Base-by-base conservation (phyloP, 495 filamentous ascomycete species). In the Aspergillus indologenus region DNA sequence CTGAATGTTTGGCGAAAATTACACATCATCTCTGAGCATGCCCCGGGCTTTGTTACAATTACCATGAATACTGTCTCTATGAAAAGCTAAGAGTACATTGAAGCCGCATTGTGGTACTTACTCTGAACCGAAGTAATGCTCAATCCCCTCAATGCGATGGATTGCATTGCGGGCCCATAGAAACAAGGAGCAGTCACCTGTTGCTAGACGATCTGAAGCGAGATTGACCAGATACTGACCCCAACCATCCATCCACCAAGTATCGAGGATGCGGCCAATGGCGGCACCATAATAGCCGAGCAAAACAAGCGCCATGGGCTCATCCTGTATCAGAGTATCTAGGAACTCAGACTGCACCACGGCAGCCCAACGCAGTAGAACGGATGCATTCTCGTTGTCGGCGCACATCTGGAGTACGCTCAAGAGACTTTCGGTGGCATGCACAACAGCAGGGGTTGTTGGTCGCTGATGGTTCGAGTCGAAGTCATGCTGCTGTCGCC, bases 191-290 rank as follows among this genome's bases (percentile, higher is more conserved):
- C 22, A 19, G 29, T 5, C 5, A 8, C 29, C 7, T 17, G 23
- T 1, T 15, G 14, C 23, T 15, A 51, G 17, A 9, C 48, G 48
- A 51, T 51, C 48, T 12, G 18, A 51, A 44, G 40, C 40, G 53
- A 60, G 53, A 6, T 55, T 45, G 31, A 60, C n/a, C 15, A 60
- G 18, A 43, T 29, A 60, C 2, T 19, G 34, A n/a, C 58, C 58
- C 58, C 58, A 60, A 3, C 58, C 58, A 29, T 56, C 58, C 24
- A 56, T 51, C 58, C 58, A 60, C 58, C 58, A 60, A 42, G 20
- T 55, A 5, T 51, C 53, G 9, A 42, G 14, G 20, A 56, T 40
- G 31, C 51, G 21, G 6, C 56, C 21, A 34, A 60, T 19, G 1
- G 53, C 45, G 17, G 31, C 42, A 3, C 58, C 58, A 52, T 52